phyloP scores from a whole-genome alignment of 2,329 filamentous ascomycete species.

The Trichoderma sp. region DNA sequence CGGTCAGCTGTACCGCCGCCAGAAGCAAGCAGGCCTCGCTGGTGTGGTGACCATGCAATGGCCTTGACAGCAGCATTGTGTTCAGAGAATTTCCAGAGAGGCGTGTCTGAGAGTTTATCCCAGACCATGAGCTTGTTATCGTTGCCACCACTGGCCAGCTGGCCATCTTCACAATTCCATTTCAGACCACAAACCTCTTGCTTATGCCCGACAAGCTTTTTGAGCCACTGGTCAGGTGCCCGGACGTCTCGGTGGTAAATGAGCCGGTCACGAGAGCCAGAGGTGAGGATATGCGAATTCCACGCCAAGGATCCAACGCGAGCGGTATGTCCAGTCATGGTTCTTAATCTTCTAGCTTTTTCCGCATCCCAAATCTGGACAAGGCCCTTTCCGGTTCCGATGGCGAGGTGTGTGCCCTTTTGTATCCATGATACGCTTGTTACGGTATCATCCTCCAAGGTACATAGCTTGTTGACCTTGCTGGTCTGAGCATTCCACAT shows the following conservation, averaged over 20 bases:
- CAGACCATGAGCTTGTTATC: constrained; percentile 99
- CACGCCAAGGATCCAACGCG: constrained; percentile 92
- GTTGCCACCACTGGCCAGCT: constrained; percentile 93
- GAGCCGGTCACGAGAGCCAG: constrained; percentile 86
- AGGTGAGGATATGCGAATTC: constrained; percentile 97
- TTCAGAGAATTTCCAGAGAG: constrained; percentile 90
- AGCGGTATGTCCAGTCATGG: constrained; percentile 95
- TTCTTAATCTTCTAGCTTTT: constrained; percentile 78
- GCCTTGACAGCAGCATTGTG: constrained; percentile 97
- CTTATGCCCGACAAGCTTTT: constrained; percentile 89
- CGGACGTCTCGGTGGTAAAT: constrained; percentile 97
- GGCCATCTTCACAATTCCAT: constrained; percentile 96
- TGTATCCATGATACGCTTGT: constrained; percentile 99
- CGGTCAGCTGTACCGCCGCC: constrained; percentile 95
- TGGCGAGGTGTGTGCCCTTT: constrained; percentile 90
- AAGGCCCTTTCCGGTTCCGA: constrained; percentile 90
- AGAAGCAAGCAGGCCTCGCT: constrained; percentile 89
- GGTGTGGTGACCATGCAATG: constrained; percentile 96
- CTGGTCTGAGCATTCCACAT: constrained; percentile 97
- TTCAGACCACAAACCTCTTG: constrained; percentile 96
- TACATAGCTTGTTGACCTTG: constrained; percentile 90
- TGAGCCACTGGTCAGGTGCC: constrained; percentile 85
- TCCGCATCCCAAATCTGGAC: constrained; percentile 99
- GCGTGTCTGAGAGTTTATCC: constrained; percentile 93
- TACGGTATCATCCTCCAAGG: constrained; percentile 87